Conservation (phyloP, 2,329 filamentous ascomycete species). For the Fusarium ambrosium region DNA sequence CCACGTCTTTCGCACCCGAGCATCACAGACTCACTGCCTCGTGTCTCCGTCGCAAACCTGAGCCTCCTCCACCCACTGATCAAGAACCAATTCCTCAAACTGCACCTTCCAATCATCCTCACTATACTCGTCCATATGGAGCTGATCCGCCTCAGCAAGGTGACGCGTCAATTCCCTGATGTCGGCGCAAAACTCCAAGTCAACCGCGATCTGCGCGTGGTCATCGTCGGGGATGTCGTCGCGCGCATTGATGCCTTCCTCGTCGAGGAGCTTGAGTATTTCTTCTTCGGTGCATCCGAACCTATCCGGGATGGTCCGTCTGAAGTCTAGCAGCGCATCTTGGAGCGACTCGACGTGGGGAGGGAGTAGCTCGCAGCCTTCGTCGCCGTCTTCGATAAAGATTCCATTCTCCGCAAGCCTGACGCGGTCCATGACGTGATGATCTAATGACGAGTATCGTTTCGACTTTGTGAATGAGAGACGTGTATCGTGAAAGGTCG, state of each 20-base stretch:
- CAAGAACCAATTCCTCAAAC: constrained; percentile 7
- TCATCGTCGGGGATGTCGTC: not conserved
- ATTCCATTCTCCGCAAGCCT: constrained; percentile 25
- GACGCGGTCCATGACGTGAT: not conserved
- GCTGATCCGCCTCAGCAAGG: not conserved
- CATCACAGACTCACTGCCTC: constrained; percentile 10
- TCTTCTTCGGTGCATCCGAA: constrained; percentile 8
- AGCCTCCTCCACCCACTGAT: not conserved
- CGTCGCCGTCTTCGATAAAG: constrained; percentile 22
- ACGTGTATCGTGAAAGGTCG: not conserved
- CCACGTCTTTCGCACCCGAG: too few species aligned
- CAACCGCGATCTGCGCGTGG: constrained; percentile 7
- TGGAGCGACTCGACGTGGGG: constrained; percentile 27
- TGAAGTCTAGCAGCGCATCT: constrained; percentile 30
- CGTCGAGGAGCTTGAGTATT: not conserved
- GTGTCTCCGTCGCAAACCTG: constrained; percentile 3
- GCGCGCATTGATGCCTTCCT: not conserved
- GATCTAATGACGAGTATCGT: not conserved
- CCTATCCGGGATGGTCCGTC: constrained; percentile 25
- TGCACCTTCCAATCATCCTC: constrained; percentile 12
- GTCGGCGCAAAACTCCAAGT: constrained; percentile 1
- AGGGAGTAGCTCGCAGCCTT: constrained; percentile 17
- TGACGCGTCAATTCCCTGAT: not conserved
- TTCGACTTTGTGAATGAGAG: not conserved
- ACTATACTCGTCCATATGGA: not conserved